phyloP scores from a whole-genome alignment of 768 basidiomycete genomes.

The Lactarius hatsudake region DNA sequence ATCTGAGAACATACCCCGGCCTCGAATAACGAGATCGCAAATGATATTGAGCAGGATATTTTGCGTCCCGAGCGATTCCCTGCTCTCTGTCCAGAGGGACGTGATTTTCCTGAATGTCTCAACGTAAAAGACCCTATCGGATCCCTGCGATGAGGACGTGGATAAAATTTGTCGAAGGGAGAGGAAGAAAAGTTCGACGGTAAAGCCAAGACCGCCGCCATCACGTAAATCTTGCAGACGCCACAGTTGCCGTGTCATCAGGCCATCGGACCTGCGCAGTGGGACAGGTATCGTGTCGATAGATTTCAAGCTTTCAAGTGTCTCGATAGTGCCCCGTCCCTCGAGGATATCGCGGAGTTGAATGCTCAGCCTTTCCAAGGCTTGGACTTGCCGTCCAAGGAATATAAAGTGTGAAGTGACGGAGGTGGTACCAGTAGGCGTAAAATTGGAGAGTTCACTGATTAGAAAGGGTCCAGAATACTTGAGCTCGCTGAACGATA shows the following conservation, averaged over 20 bases:
- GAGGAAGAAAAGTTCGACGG: conserved; percentile 16
- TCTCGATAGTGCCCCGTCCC: not conserved
- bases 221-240: conserved; percentile 12
- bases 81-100: not conserved
- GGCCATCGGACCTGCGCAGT: not conserved
- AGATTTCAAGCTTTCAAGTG: not conserved
- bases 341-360: not conserved
- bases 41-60: conserved; percentile 6
- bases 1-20: conserved; percentile 9
- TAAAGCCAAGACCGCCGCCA: not conserved
- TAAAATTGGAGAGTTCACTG: no score
- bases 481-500: no score
- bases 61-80: conserved; percentile 1
- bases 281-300: not conserved
- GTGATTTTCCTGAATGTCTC: not conserved
- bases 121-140: not conserved
- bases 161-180: not conserved
- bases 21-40: conserved; percentile 8
- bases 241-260: conserved; percentile 11
- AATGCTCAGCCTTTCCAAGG: not conserved
- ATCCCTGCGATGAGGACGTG: not conserved
- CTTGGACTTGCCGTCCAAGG: not conserved
- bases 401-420: no score
- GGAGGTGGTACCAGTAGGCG: no score
- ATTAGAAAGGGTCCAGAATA: no score